These are phyloP conservation scores for Sclerotiophoma versabilis DNA, from an alignment of 2,329 filamentous ascomycete species.

Conservation along the genomic window DNA sequence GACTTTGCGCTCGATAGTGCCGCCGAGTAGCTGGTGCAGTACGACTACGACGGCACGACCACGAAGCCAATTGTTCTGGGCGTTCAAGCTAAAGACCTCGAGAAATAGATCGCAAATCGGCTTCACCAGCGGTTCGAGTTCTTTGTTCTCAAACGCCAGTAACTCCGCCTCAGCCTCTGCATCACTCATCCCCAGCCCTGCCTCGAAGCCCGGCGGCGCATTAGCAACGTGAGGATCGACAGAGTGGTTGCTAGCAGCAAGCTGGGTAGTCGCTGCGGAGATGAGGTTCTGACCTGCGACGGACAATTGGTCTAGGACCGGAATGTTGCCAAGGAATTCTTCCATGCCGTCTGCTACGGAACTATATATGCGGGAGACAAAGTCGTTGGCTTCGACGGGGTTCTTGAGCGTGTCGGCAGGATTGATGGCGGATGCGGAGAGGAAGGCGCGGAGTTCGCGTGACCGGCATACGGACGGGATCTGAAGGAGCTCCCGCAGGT, in stretches of 20 bases:
- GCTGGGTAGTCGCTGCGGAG: constrained; percentile 69
- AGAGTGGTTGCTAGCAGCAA: constrained; percentile 45
- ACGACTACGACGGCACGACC: constrained; percentile 96
- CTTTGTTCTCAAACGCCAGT: constrained; percentile 81
- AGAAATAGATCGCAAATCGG: constrained; percentile 98
- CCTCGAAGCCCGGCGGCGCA: constrained; percentile 28
- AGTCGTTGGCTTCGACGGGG: constrained; percentile 68
- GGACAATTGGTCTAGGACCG: constrained; percentile 92
- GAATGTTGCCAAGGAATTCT: constrained; percentile 94
- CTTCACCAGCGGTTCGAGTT: constrained; percentile 94
- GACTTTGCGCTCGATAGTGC: constrained; percentile 94
- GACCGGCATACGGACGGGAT: constrained; percentile 94
- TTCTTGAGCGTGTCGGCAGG: constrained; percentile 70
- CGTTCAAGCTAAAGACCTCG: constrained; percentile 92
- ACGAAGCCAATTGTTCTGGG: constrained; percentile 95
- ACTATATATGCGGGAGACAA: constrained; percentile 93
- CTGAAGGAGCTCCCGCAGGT: constrained; percentile 78
- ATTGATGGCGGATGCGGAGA: constrained; percentile 85
- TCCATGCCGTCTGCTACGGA: constrained; percentile 98
- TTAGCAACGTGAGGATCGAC: constrained; percentile 11
- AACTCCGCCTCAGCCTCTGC: constrained; percentile 92
- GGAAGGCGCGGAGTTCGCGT: constrained; percentile 87
- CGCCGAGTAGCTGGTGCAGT: constrained; percentile 91
- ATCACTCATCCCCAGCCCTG: constrained; percentile 61
- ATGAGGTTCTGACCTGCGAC: constrained; percentile 91